Evolutionary conservation across 202 grass and related monocot species (phyloP), one percentile per base, ranked within the genome.

Genomic region (Hordeum pubiflorum): DNA sequence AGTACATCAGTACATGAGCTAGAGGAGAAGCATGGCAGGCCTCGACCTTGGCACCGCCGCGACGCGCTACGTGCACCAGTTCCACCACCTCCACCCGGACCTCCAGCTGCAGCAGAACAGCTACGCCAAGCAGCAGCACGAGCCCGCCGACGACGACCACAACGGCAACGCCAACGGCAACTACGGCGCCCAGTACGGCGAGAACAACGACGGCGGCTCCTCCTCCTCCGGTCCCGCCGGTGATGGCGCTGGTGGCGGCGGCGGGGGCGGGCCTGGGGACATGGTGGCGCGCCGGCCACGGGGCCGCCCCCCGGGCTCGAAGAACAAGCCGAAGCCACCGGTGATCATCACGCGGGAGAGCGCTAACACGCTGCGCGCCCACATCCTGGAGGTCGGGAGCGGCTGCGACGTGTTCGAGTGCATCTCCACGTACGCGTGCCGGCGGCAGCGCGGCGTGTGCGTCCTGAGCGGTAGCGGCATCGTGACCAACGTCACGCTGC

Each of bases 281-380:
- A 13, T 85, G 69, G 88, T 75, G 2, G 82, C 58, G 3, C 86
- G 93, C 58, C 88, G 93, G 9, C 93, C 93, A 0, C 93, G 93
- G 32, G 91, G 93, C 0, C 88, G 93, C 32, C 93, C 93, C 0
- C 79, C 93, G n/a, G 93, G 93, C 0, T 97, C 93, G 0, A 97
- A 97, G 79, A 97, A 97, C 39, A 97, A 93, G 80, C 93, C 93
- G 1, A 97, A 97, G 84, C 93, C 93, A 9, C 93, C 93, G 0
- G 93, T 97, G 69, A 97, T 97, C 82, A 97, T 97, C 82, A 97
- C 93, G 52, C 86, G 93, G 48, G 93, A 97, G 86, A 97, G 93
- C 78, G 93, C 93, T 50, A 97, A 97, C 84, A 91, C 93, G 27
- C 86, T 97, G 69, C 88, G 93, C 75, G 93, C 93, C 4, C 93